Percentiles rank a stretch among this genome's conserved stretches.
Evolutionary conservation across 2,329 filamentous ascomycete genomes (phyloP).

Genomic region (Cordyceps sp.): DNA sequence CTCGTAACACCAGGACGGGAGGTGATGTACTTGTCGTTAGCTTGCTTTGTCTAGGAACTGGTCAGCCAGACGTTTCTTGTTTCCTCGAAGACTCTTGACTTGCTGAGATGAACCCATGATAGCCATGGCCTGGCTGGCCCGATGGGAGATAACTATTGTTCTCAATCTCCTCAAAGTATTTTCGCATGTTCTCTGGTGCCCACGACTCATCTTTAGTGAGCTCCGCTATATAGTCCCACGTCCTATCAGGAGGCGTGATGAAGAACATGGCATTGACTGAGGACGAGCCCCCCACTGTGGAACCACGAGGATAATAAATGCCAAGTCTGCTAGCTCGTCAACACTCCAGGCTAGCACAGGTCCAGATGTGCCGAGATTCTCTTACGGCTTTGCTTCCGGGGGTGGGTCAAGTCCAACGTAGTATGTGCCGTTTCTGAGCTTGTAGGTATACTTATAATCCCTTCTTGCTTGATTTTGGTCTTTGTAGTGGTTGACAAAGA

Average conservation of each 20-base stretch:
- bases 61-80: too few species aligned
- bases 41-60: too few species aligned
- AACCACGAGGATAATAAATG: not conserved
- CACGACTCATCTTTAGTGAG: not conserved
- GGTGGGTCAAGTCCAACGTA: slow-evolving; percentile 27
- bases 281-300: not conserved
- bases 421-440: slow-evolving; percentile 27
- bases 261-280: not conserved
- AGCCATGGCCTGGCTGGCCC: not conserved
- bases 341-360: slow-evolving; percentile 37
- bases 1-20: too few species aligned
- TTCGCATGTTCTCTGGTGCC: not conserved
- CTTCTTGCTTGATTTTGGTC: slow-evolving; percentile 32
- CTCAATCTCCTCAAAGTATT: not conserved
- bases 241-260: slow-evolving; percentile 20
- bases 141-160: not conserved
- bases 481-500: slow-evolving; percentile 43
- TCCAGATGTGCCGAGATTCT: slow-evolving; percentile 26
- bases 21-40: too few species aligned
- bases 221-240: slow-evolving; percentile 36
- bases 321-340: too few species aligned
- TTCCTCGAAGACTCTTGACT: slow-evolving; percentile 37
- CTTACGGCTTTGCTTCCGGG: slow-evolving; percentile 19
- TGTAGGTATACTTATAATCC: slow-evolving; percentile 43
- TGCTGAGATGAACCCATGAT: not conserved